Conservation (phyloP, 495 filamentous ascomycete genomes). For the Hapsidospora chrysogenum region DNA sequence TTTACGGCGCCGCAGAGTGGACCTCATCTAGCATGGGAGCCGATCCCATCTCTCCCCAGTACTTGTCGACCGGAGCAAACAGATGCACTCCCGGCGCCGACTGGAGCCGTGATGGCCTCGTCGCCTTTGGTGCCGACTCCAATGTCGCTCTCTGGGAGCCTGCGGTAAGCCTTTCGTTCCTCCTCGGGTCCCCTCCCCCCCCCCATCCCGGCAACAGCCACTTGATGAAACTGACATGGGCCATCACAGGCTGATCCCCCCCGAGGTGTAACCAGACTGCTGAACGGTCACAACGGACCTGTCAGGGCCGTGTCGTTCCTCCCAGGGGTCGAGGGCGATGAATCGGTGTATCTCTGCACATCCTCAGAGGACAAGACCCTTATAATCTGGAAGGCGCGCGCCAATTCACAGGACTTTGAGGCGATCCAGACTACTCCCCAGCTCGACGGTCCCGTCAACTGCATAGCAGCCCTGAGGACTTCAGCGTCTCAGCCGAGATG, state of each 20-base stretch:
- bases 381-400: slow-evolving; percentile 41
- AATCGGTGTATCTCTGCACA: slow-evolving; percentile 43
- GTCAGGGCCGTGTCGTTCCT: slow-evolving; percentile 80
- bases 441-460: slow-evolving; percentile 65
- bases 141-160: slow-evolving; percentile 86
- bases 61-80: slow-evolving; percentile 78
- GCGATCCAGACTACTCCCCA: slow-evolving; percentile 11
- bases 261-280: slow-evolving; percentile 45
- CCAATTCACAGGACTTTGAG: background rate
- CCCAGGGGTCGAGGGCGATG: slow-evolving; percentile 27
- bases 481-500: slow-evolving; percentile 12
- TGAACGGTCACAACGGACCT: slow-evolving; percentile 66
- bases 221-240: background rate
- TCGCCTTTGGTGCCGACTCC: slow-evolving; percentile 80
- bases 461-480: slow-evolving; percentile 41
- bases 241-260: slow-evolving; percentile 26
- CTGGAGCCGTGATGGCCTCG: slow-evolving; percentile 59
- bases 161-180: slow-evolving; percentile 36
- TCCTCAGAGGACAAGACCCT: slow-evolving; percentile 72
- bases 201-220: background rate
- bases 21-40: slow-evolving; percentile 9
- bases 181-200: no score
- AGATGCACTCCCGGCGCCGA: slow-evolving; percentile 79
- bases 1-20: no score
- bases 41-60: slow-evolving; percentile 23